Evolutionary conservation across 352 stramenopile genomes (phyloP), one percentile per base, ranked within the genome.

Genomic region (Phytopythium aichiense): DNA sequence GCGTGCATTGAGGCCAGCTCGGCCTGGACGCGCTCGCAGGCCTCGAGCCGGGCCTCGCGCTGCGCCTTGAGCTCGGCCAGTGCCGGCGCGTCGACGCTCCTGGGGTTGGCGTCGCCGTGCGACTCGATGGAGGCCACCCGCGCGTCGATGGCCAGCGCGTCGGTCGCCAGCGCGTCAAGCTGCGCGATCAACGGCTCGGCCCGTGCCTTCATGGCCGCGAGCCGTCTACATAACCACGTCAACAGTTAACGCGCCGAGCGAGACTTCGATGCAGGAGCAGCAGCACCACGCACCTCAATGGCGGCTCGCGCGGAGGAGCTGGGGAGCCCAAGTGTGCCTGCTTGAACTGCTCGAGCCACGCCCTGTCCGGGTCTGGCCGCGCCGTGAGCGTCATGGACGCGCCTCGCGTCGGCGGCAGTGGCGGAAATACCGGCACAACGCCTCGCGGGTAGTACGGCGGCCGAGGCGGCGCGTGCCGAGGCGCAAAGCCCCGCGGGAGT

Each of bases 1-100:
- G 53, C 53, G 33, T 58, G 31, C 53, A 58, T 58, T 9, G 53
- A 35, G 20, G 48, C 53, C 13, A 58, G 35, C 53, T 58, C 53
- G 8, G 30, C 53, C n/a, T 31, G 15, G 22, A 58, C 7, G 15
- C 53, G 53, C 53, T 48, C 53, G n/a, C 53, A 48, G 20, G n/a
- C n/a, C 13, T 8, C 23, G 11, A 58, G 53, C 35, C 12, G 18
- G 4, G 8, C 15, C 53, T 48, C 23, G 30, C 23, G 53, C 53
- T 58, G n/a, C 31, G 20, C 35, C 7, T 33, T 45, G 9, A 58
- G 22, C 11, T 35, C 11, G 5, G 35, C 22, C 35, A 48, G 35
- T 1, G 48, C 35, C 11, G n/a, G 22, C 33, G 15, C 30, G 31
- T 5, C 15, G 6, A 31, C 33, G n/a, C 3, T 20, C 20, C 4